These are phyloP conservation scores for Xenosphaeropsis pyriputrescens DNA, from an alignment of 2,329 filamentous ascomycete genomes.

Conservation along the genomic window DNA sequence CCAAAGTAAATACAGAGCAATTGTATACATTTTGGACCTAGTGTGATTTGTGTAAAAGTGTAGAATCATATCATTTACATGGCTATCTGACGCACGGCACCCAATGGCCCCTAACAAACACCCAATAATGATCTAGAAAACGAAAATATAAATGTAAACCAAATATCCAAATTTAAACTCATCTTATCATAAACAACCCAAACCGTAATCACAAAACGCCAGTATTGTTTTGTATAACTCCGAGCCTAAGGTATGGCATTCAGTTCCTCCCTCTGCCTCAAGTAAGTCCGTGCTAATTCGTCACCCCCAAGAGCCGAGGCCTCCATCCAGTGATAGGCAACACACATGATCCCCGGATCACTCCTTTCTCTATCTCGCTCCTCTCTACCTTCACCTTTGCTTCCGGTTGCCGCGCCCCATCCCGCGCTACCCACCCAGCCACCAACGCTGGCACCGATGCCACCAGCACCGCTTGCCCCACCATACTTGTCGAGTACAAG, in stretches of 20 bases:
- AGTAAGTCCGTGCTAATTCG: constrained; percentile 65
- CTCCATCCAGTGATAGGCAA: constrained; percentile 97
- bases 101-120: too few species aligned
- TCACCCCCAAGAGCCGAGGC: constrained; percentile 76
- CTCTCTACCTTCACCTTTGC: constrained; percentile 23
- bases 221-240: too few species aligned
- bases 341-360: constrained; percentile 80
- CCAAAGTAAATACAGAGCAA: too few species aligned
- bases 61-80: too few species aligned
- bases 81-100: too few species aligned
- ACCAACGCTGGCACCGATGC: constrained; percentile 12
- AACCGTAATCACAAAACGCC: too few species aligned
- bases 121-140: too few species aligned
- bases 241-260: constrained; percentile 14
- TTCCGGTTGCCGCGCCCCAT: background rate
- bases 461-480: constrained; percentile 20
- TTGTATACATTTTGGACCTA: too few species aligned
- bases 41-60: too few species aligned
- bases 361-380: constrained; percentile 48
- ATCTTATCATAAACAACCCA: too few species aligned
- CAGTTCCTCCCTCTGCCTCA: constrained; percentile 42
- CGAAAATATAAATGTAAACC: too few species aligned
- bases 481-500: constrained; percentile 63
- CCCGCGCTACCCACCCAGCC: constrained; percentile 9
- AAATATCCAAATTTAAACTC: too few species aligned